Evolutionary conservation across 306 rosid genomes (phyloP), one percentile per base, ranked within the genome.

Genomic region (Ormosia semicastrata): DNA sequence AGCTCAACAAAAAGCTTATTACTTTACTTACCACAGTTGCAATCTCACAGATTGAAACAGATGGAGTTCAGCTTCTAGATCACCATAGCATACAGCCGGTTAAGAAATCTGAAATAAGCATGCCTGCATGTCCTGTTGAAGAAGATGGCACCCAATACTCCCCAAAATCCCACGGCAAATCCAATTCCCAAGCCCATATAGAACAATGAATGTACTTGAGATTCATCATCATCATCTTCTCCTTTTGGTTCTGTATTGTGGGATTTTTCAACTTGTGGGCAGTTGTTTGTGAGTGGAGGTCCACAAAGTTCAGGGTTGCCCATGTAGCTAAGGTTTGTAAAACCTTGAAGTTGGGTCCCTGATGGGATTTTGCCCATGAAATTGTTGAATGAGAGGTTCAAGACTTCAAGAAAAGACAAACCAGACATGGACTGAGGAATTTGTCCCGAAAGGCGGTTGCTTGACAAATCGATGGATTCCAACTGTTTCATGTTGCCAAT

Each of bases 361-460:
- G 34, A 6, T 65, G 87, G 85, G 7, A 86, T 83, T 83, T 68
- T 13, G 11, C 90, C 90, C 0, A 7, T 6, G 5, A 81, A 77
- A 62, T 73, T 36, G 43, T 87, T 87, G 82, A 76, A 67, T 17
- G 90, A 83, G 9, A 84, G 47, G 68, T 87, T 77, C 39, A 87
- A 57, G 8, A 14, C 39, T 7, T 7, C 67, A 36, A 84, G 56
- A 24, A 41, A 82, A 67, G 69, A 64, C 13, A 76, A 60, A 8
- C 8, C 10, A 8, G 75, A 39, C 75, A 84, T 71, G 66, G 79
- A 72, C 14, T 13, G n/a, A n/a, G 86, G 84, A 41, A 87, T 87
- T 72, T 76, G 5, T 29, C 90, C 87, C 0, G 24, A 60, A 14
- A 87, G 49, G 5, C n/a, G 5, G 63, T 87, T 84, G 7, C 2